These are phyloP conservation scores for Bryum argenteum DNA, from an alignment of 225 moss, liverwort and hornwort species.

Conservation along the genomic window DNA sequence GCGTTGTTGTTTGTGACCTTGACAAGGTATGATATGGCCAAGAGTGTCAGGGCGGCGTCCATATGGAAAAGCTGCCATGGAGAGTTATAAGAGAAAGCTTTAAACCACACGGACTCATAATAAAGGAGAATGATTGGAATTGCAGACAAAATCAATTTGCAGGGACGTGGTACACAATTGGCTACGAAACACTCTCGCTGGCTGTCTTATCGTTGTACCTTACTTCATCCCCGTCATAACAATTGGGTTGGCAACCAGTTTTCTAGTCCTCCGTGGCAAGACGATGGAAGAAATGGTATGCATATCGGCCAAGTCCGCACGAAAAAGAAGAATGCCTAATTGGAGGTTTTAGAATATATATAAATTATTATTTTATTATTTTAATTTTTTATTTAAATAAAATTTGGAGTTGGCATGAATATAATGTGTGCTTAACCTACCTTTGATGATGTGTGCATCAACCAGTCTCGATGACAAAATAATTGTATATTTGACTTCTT, in stretches of 20 bases:
- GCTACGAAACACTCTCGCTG: not conserved
- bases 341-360: too few species aligned
- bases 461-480: too few species aligned
- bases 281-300: not conserved
- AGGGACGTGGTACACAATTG: not conserved
- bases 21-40: too few species aligned
- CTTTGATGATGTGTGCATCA: too few species aligned
- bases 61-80: constrained; percentile 20
- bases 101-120: not conserved
- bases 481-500: too few species aligned
- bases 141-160: constrained; percentile 18
- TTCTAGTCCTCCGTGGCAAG: not conserved
- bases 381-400: too few species aligned
- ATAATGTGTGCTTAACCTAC: too few species aligned
- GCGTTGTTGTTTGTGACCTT: too few species aligned
- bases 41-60: not conserved
- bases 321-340: too few species aligned
- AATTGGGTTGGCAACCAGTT: constrained; percentile 14
- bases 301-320: too few species aligned
- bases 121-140: constrained; percentile 46
- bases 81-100: not conserved
- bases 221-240: not conserved
- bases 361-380: too few species aligned
- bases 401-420: too few species aligned
- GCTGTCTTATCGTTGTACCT: constrained; percentile 3